phyloP scores from a whole-genome alignment of 1,139 yeast species.

The Trichomonascaceae sp. region DNA sequence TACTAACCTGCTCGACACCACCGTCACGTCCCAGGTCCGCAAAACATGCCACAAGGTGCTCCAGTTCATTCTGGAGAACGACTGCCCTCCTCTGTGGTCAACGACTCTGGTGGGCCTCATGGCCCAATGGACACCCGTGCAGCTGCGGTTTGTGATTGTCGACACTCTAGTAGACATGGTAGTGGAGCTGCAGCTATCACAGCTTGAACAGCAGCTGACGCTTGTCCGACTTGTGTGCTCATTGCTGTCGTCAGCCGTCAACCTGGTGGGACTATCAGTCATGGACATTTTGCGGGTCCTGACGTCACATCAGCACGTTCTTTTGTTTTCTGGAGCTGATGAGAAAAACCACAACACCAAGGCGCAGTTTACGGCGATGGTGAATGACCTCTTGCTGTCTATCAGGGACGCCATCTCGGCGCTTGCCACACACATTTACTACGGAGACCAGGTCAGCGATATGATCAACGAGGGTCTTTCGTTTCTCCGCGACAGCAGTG shows the following conservation, averaged over 20 bases:
- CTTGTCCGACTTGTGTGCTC: conserved; percentile 47
- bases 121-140: conserved; percentile 74
- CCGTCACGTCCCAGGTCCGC: conserved; percentile 25
- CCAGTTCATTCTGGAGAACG: conserved; percentile 18
- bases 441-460: conserved; percentile 70
- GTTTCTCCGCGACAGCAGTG: background rate
- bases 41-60: conserved; percentile 24
- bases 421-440: conserved; percentile 59
- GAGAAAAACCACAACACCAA: conserved; percentile 1
- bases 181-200: conserved; percentile 17
- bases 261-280: conserved; percentile 82
- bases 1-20: conserved; percentile 28
- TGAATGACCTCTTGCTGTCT: conserved; percentile 11
- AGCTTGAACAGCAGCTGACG: conserved; percentile 32
- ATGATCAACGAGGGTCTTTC: conserved; percentile 40
- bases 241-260: conserved; percentile 63
- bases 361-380: conserved; percentile 1
- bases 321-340: conserved; percentile 17
- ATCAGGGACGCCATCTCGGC: conserved; percentile 38
- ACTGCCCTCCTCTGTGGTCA: conserved; percentile 34
- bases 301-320: conserved; percentile 41
- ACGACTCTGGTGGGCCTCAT: conserved; percentile 47
- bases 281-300: conserved; percentile 63
- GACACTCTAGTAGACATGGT: conserved; percentile 29
- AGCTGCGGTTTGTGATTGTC: conserved; percentile 61